These are phyloP conservation scores for Kodamaea laetipori DNA, from an alignment of 805 yeast species.

Conservation along the genomic window DNA sequence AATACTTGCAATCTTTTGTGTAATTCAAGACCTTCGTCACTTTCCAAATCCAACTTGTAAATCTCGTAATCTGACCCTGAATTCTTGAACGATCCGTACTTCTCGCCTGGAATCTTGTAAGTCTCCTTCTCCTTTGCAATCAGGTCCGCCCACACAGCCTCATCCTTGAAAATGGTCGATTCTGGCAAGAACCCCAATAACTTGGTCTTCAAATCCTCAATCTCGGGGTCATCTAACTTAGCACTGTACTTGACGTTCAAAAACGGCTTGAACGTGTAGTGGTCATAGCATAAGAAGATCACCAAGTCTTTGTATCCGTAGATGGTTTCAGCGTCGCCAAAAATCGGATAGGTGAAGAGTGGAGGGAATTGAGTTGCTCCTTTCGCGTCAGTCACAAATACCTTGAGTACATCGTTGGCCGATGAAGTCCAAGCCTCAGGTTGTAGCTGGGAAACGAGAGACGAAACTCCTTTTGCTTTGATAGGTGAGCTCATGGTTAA, in stretches of 20 bases:
- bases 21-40: slow-evolving; percentile 48
- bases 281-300: slow-evolving; percentile 70
- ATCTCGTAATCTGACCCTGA: slow-evolving; percentile 50
- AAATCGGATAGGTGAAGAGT: slow-evolving; percentile 85
- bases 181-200: slow-evolving; percentile 64
- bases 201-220: slow-evolving; percentile 59
- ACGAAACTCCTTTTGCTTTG: slow-evolving; percentile 2
- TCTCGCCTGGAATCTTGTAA: slow-evolving; percentile 46
- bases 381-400: slow-evolving; percentile 56
- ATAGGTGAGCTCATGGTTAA: slow-evolving; percentile 5
- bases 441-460: slow-evolving; percentile 33
- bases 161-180: slow-evolving; percentile 61
- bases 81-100: slow-evolving; percentile 31
- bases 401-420: slow-evolving; percentile 65
- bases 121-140: slow-evolving; percentile 50
- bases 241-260: slow-evolving; percentile 58
- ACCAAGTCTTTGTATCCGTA: slow-evolving; percentile 77
- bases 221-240: slow-evolving; percentile 54
- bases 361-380: slow-evolving; percentile 70
- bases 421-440: slow-evolving; percentile 78
- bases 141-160: slow-evolving; percentile 62
- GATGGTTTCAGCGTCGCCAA: slow-evolving; percentile 86
- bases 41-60: slow-evolving; percentile 49
- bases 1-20: slow-evolving; percentile 76
- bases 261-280: slow-evolving; percentile 71